A percentile compares a stretch with the other conserved stretches of the same genome.
phyloP scores from a whole-genome alignment of 192 early-diverging fungal species.

The Chytriomyces confervae region DNA sequence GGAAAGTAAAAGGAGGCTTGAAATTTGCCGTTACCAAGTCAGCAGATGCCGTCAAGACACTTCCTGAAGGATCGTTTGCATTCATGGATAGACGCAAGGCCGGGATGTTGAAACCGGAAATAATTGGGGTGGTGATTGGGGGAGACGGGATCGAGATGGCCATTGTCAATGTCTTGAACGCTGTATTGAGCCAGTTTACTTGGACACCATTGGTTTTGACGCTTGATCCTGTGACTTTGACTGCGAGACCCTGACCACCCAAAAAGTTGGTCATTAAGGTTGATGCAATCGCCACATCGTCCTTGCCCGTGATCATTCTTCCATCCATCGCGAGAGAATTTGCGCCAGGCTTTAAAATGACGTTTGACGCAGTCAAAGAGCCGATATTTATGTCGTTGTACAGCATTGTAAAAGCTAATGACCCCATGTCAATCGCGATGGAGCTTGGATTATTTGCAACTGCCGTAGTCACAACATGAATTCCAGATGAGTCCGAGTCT shows the following conservation, averaged over 20 bases:
- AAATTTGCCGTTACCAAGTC: slow-evolving; percentile 13
- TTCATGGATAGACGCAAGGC: slow-evolving; percentile 17
- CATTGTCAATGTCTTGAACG: not conserved
- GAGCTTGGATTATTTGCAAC: slow-evolving; percentile 32
- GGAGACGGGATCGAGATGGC: slow-evolving; percentile 10
- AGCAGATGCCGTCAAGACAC: not conserved
- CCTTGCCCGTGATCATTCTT: slow-evolving; percentile 4
- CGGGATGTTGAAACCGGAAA: slow-evolving; percentile 17
- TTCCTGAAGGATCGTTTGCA: slow-evolving; percentile 16
- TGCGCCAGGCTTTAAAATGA: slow-evolving; percentile 27
- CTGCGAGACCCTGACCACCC: slow-evolving; percentile 3
- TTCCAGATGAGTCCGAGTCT: slow-evolving; percentile 21
- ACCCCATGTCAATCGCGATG: slow-evolving; percentile 38
- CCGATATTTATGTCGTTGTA: slow-evolving; percentile 13
- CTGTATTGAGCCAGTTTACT: slow-evolving; percentile 15
- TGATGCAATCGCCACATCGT: not conserved
- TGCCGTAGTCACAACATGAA: slow-evolving; percentile 22
- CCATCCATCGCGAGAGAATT: slow-evolving; percentile 27
- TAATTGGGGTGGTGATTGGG: not conserved
- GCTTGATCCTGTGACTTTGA: not conserved
- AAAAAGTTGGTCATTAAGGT: slow-evolving; percentile 18
- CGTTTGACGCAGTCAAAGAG: slow-evolving; percentile 16
- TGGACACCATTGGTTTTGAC: not conserved
- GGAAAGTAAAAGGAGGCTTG: slow-evolving; percentile 32
- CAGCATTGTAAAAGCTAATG: slow-evolving; percentile 16